Conservation (phyloP, 495 filamentous ascomycete genomes). For the Lasiosphaeriaceae sp. region DNA sequence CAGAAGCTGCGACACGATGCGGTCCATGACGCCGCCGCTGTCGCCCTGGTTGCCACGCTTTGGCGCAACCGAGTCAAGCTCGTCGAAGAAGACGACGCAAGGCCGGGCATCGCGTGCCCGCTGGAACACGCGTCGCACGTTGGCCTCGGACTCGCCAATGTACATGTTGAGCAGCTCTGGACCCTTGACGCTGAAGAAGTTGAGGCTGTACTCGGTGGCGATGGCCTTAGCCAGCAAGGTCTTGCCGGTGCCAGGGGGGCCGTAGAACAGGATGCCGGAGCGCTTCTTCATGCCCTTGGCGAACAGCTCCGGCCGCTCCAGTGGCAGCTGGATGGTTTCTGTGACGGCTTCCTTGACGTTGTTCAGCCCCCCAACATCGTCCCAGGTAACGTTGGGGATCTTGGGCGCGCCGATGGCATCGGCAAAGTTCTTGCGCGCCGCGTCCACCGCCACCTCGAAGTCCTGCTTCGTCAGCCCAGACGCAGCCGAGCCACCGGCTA, state of each 20-base stretch:
- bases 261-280: conserved; percentile 96
- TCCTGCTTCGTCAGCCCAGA: conserved; percentile 78
- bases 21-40: conserved; percentile 97
- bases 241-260: conserved; percentile 94
- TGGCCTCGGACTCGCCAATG: conserved; percentile 97
- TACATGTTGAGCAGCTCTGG: conserved; percentile 99
- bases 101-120: conserved; percentile 90
- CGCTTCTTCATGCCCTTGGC: conserved; percentile 99
- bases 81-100: conserved; percentile 98
- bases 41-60: conserved; percentile 98
- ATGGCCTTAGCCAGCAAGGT: conserved; percentile 96
- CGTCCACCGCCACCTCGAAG: conserved; percentile 86
- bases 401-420: conserved; percentile 97
- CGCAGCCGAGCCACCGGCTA: conserved; percentile 82
- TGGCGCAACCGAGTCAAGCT: conserved; percentile 93
- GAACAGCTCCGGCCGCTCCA: conserved; percentile 91
- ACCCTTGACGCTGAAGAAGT: conserved; percentile 98
- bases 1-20: conserved; percentile 92
- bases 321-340: conserved; percentile 93
- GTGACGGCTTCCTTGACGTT: conserved; percentile 94
- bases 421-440: conserved; percentile 93
- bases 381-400: conserved; percentile 95
- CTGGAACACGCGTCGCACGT: conserved; percentile 94
- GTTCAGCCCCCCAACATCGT: conserved; percentile 88
- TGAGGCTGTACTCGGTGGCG: conserved; percentile 95